Percentiles rank a stretch among this genome's conserved stretches.
These are phyloP conservation scores for Ochromonadaceae sp. DNA, from an alignment of 352 stramenopile genomes.

Conservation along the genomic window DNA sequence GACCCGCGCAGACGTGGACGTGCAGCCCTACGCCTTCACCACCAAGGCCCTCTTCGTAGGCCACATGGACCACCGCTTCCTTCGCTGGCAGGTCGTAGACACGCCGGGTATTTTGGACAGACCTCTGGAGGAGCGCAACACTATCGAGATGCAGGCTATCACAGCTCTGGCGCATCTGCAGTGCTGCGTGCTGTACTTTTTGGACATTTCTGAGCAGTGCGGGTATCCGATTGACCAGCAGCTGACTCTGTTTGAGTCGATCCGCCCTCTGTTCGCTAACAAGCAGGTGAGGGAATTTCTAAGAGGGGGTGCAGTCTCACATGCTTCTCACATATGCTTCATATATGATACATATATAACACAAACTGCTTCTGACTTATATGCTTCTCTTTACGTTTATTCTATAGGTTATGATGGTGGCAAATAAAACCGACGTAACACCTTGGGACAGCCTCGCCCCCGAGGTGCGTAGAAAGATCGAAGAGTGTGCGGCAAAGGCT, in stretches of 20 bases:
- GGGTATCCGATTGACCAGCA: slow-evolving; percentile 95
- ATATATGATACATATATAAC: no score
- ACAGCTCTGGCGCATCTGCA: slow-evolving; percentile 97
- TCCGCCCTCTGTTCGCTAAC: slow-evolving; percentile 96
- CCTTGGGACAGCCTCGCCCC: slow-evolving; percentile 67
- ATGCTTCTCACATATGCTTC: no score
- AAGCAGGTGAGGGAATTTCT: no score
- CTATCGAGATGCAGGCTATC: slow-evolving; percentile 99
- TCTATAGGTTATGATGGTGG: slow-evolving; percentile 93
- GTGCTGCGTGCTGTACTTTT: slow-evolving; percentile 97
- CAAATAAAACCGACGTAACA: slow-evolving; percentile 97
- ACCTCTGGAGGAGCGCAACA: slow-evolving; percentile 96
- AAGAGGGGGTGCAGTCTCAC: no score
- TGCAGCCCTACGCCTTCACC: slow-evolving; percentile 98
- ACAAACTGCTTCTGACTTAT: no score
- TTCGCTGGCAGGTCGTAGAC: slow-evolving; percentile 96
- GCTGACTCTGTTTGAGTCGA: slow-evolving; percentile 88
- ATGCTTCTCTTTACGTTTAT: no score
- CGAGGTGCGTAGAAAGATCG: slow-evolving; percentile 58
- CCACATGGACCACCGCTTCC: slow-evolving; percentile 99
- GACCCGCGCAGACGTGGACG: slow-evolving; percentile 94
- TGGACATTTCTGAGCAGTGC: slow-evolving; percentile 98
- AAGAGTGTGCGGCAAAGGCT: slow-evolving; percentile 45
- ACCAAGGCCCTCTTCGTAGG: slow-evolving; percentile 99
- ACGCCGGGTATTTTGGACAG: slow-evolving; percentile 98